Evolutionary conservation across 164 flowering plant species (phyloP).

Genomic region (Brasenia schreberi): DNA sequence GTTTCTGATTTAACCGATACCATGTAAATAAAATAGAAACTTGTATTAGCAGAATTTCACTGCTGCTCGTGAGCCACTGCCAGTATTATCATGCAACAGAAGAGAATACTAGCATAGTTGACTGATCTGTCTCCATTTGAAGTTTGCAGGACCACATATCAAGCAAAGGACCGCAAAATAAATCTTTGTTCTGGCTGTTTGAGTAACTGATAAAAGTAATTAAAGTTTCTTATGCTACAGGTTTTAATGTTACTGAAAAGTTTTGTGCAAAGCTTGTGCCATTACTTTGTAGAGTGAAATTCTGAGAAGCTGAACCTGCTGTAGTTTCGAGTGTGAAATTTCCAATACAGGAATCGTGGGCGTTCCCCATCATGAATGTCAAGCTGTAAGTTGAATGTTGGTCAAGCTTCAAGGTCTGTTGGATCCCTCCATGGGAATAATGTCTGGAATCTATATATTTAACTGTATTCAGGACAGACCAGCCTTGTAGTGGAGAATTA

Average conservation of each 20-base stretch:
- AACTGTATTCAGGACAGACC: slow-evolving; percentile 33
- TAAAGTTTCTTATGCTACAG: slow-evolving; percentile 16
- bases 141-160: slow-evolving; percentile 23
- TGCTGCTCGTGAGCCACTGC: too few species aligned
- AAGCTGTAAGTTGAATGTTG: slow-evolving; percentile 21
- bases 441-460: slow-evolving; percentile 33
- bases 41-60: too few species aligned
- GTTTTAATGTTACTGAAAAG: slow-evolving; percentile 21
- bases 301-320: slow-evolving; percentile 25
- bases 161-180: slow-evolving; percentile 35
- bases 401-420: slow-evolving; percentile 13
- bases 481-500: slow-evolving; percentile 27
- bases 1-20: too few species aligned
- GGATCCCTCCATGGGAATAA: slow-evolving; percentile 24
- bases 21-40: too few species aligned
- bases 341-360: slow-evolving; percentile 31
- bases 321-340: slow-evolving; percentile 23
- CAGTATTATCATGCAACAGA: too few species aligned
- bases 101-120: too few species aligned
- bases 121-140: slow-evolving; percentile 12
- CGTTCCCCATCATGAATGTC: slow-evolving; percentile 32
- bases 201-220: slow-evolving; percentile 28
- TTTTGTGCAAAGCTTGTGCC: slow-evolving; percentile 27
- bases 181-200: slow-evolving; percentile 22
- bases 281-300: slow-evolving; percentile 21